Percentiles rank a stretch among this genome's conserved stretches.
Evolutionary conservation across 495 filamentous ascomycete species (phyloP).

Genomic region (Aspergillus ostianus): DNA sequence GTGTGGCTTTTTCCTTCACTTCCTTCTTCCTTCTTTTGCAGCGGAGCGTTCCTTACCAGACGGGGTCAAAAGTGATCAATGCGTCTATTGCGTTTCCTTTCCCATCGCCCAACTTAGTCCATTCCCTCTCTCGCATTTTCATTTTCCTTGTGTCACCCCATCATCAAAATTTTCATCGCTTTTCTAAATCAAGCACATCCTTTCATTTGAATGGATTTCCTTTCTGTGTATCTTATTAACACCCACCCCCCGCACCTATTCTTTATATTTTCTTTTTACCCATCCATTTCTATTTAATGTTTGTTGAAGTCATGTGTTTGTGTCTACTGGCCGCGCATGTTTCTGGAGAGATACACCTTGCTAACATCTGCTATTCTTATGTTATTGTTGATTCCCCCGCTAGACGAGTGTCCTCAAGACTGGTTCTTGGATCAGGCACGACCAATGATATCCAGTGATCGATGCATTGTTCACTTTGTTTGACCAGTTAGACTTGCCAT

Average conservation of each 20-base stretch:
- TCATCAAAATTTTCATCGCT: not conserved
- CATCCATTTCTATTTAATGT: constrained; percentile 2
- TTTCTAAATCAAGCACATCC: not conserved
- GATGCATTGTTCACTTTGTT: constrained; percentile 8
- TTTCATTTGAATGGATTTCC: constrained; percentile 5
- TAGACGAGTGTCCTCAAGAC: constrained; percentile 3
- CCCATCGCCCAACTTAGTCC: not conserved
- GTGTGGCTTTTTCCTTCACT: constrained; percentile 6
- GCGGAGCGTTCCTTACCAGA: not conserved
- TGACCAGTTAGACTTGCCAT: constrained; percentile 10
- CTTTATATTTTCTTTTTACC: not conserved
- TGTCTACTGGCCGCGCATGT: not conserved
- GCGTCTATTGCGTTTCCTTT: constrained; percentile 1
- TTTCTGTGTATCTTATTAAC: constrained; percentile 19
- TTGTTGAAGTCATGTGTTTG: constrained; percentile 1
- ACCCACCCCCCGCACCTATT: not conserved
- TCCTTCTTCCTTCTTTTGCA: constrained; percentile 15
- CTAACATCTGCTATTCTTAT: constrained; percentile 1
- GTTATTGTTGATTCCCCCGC: not conserved
- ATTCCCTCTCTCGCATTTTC: constrained; percentile 5
- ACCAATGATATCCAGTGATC: constrained; percentile 10
- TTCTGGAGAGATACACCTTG: constrained; percentile 12
- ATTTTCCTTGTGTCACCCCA: not conserved
- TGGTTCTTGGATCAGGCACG: constrained; percentile 14
- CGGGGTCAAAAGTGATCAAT: constrained; percentile 11